These are phyloP conservation scores for Barnettozyma pratensis DNA, from an alignment of 805 yeast species.

Conservation along the genomic window DNA sequence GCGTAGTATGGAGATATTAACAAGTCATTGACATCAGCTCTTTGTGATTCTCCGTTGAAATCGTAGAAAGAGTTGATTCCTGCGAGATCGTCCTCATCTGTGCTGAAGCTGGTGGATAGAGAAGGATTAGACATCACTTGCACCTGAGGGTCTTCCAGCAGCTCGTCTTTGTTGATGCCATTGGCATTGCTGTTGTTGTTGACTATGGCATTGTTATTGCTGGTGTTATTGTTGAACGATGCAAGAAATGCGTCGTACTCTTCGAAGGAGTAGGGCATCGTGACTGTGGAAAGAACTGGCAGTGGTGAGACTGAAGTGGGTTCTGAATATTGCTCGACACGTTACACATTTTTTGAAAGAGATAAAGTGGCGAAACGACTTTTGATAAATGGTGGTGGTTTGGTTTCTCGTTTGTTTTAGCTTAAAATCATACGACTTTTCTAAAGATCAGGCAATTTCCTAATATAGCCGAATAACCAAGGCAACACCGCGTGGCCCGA, in stretches of 20 bases:
- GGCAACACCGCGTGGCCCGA: background rate
- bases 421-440: slow-evolving; percentile 14
- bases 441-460: background rate
- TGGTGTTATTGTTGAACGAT: slow-evolving; percentile 15
- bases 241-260: slow-evolving; percentile 29
- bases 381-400: background rate
- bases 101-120: slow-evolving; percentile 5
- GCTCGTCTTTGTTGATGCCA: slow-evolving; percentile 5
- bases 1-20: slow-evolving; percentile 8
- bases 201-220: background rate
- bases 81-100: slow-evolving; percentile 9
- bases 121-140: slow-evolving; percentile 11
- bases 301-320: background rate
- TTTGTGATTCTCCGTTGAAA: background rate
- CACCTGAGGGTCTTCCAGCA: slow-evolving; percentile 7
- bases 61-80: slow-evolving; percentile 5
- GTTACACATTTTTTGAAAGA: background rate
- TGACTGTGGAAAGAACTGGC: background rate
- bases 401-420: background rate
- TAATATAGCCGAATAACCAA: background rate
- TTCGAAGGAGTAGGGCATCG: slow-evolving; percentile 26
- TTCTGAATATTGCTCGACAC: background rate
- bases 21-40: slow-evolving; percentile 1
- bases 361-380: background rate
- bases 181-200: background rate